Evolutionary conservation across 495 filamentous ascomycete genomes (phyloP).

Genomic region (Aspergillus cristatus): DNA sequence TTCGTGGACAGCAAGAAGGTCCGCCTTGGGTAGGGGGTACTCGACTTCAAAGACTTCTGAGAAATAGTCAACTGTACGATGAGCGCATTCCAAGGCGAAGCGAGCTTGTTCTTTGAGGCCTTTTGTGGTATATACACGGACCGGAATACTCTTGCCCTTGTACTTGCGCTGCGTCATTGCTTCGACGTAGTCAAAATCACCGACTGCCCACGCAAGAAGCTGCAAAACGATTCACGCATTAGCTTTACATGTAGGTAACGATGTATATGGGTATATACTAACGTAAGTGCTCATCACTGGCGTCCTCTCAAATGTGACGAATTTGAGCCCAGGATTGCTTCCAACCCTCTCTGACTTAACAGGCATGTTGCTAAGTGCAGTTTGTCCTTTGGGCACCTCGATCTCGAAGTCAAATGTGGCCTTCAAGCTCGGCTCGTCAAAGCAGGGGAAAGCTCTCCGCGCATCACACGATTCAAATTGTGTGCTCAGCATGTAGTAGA

Average conservation of each 20-base stretch:
- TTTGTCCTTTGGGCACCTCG: conserved; percentile 77
- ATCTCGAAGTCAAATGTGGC: conserved; percentile 89
- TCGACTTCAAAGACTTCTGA: conserved; percentile 89
- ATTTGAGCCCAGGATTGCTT: conserved; percentile 55
- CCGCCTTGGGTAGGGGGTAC: conserved; percentile 91
- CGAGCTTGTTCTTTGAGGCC: conserved; percentile 82
- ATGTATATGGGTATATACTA: conserved; percentile 10
- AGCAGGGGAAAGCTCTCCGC: conserved; percentile 89
- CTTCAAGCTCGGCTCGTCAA: conserved; percentile 96
- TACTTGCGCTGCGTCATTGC: conserved; percentile 80
- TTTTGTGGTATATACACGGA: conserved; percentile 88
- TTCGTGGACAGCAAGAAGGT: conserved; percentile 93
- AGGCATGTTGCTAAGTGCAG: conserved; percentile 92
- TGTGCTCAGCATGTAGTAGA: conserved; percentile 89
- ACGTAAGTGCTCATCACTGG: conserved; percentile 96
- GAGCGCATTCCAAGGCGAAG: conserved; percentile 78
- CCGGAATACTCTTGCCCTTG: conserved; percentile 79
- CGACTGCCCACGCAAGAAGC: conserved; percentile 90
- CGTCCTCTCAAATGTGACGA: conserved; percentile 74
- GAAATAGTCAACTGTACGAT: conserved; percentile 87
- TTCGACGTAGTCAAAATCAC: conserved; percentile 95
- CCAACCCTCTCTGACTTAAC: conserved; percentile 55
- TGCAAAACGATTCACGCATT: conserved; percentile 16
- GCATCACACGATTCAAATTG: conserved; percentile 98
- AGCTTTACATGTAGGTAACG: neutral